Evolutionary conservation across 768 basidiomycete species (phyloP).

Genomic region (Leccinellum rugosiceps): DNA sequence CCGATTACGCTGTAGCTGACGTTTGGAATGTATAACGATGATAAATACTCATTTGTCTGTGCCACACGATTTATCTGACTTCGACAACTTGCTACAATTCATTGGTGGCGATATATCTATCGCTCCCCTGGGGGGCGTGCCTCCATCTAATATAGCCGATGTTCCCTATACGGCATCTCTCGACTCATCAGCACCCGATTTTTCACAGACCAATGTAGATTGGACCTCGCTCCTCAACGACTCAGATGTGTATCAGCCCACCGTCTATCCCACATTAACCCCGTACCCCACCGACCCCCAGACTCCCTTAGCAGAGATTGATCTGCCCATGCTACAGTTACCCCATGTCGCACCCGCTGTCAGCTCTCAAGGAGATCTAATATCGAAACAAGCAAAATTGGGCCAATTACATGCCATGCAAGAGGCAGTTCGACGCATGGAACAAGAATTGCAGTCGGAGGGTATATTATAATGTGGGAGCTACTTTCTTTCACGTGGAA

Average conservation of each 20-base stretch:
- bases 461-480: conserved; percentile 17
- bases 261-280: too few species aligned
- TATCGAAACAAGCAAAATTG: conserved; percentile 16
- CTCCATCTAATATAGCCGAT: neutral
- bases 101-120: neutral
- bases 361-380: neutral
- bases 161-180: neutral
- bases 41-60: neutral
- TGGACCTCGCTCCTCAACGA: conserved; percentile 15
- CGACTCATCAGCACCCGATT: neutral
- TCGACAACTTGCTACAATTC: conserved; percentile 10
- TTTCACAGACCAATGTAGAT: conserved; percentile 3
- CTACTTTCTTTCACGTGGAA: too few species aligned
- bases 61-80: neutral
- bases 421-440: conserved; percentile 33
- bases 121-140: neutral
- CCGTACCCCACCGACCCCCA: conserved; percentile 3
- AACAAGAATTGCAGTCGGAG: conserved; percentile 30
- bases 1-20: neutral
- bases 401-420: conserved; percentile 29
- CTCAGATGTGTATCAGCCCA: neutral
- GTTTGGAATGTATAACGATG: neutral
- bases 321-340: conserved; percentile 26
- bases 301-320: conserved; percentile 18
- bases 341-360: conserved; percentile 1